Evolutionary conservation across 139 green algal genomes (phyloP), one percentile per base, ranked within the genome.

Genomic region (Chlamydomonas eustigma): DNA sequence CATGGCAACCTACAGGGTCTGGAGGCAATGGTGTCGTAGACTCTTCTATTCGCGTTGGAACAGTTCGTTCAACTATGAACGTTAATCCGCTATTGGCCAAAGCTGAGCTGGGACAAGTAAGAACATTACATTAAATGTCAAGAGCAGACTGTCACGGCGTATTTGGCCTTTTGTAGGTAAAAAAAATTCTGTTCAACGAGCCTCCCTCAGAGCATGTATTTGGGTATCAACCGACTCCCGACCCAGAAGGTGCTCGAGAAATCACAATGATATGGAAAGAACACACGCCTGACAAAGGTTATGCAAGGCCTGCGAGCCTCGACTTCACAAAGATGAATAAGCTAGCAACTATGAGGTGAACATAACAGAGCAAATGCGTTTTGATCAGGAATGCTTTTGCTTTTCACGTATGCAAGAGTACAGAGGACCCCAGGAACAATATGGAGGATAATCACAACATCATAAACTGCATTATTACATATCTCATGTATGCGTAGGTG

Each of bases 321-420:
- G 78, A 83, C 66, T 83, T 83, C 72, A 83, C 77, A 72, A 76
- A 71, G 0, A 71, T 83, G 2, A 83, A 83, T 44, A 83, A 83
- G 35, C 70, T 78, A 50, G 63, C 78, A 0, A 37, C 74, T 2
- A 52, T 70, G 5, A 70, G 63, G 63, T 70, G 63, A 35, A 28
- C 5, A 22, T 22, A 22, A 22, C 50, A 63, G 50, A 1, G 76
- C 67, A 67, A 76, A 32, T 3, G 37, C 2, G 2, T 35, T 24
- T 2, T 4, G 37, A 37, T 52, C 36, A 38, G 24, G 24, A 38
- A 74, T 37, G 4, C 34, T n/a, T n/a, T n/a, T n/a, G n/a, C n/a
- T n/a, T n/a, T n/a, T n/a, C n/a, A n/a, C n/a, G n/a, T n/a, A n/a
- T n/a, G n/a, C n/a, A n/a, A n/a, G n/a, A n/a, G n/a, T n/a, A n/a